These are phyloP conservation scores for Naganishia sp. DNA, from an alignment of 1,284 basidiomycete species.

Conservation along the genomic window DNA sequence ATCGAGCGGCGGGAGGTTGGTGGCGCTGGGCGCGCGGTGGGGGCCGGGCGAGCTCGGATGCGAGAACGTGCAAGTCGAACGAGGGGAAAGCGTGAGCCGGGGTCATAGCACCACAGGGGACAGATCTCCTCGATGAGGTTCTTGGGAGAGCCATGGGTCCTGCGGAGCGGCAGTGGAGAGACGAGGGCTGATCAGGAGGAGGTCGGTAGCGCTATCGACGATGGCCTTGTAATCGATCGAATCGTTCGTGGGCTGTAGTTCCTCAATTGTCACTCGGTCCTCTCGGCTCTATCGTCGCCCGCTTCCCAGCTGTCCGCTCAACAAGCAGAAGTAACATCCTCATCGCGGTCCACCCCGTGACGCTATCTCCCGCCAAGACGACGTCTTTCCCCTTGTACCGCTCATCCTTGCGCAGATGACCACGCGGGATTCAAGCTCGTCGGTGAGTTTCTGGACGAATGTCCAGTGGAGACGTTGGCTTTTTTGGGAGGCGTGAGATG, in stretches of 20 bases:
- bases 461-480: slow-evolving; percentile 21
- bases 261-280: neutral
- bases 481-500: neutral
- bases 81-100: slow-evolving; percentile 11
- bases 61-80: slow-evolving; percentile 17
- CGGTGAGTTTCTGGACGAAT: slow-evolving; percentile 18
- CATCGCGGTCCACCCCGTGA: slow-evolving; percentile 27
- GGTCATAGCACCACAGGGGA: slow-evolving; percentile 23
- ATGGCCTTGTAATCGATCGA: slow-evolving; percentile 13
- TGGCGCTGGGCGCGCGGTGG: neutral
- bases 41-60: neutral
- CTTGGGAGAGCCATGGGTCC: slow-evolving; percentile 21
- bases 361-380: slow-evolving; percentile 25
- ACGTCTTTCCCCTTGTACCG: slow-evolving; percentile 24
- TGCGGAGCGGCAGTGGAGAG: neutral
- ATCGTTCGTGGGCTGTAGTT: neutral
- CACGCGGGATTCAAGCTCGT: slow-evolving; percentile 13
- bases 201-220: neutral
- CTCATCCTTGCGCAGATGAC: slow-evolving; percentile 12
- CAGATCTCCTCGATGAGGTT: slow-evolving; percentile 3
- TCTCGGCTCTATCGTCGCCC: slow-evolving; percentile 1
- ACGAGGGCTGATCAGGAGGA: slow-evolving; percentile 24
- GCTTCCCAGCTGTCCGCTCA: slow-evolving; percentile 1
- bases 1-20: neutral
- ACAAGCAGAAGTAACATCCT: slow-evolving; percentile 7